A percentile compares a stretch with the other conserved stretches of the same genome.
Evolutionary conservation across 495 filamentous ascomycete genomes (phyloP).

Genomic region (Penicillium arizonense): DNA sequence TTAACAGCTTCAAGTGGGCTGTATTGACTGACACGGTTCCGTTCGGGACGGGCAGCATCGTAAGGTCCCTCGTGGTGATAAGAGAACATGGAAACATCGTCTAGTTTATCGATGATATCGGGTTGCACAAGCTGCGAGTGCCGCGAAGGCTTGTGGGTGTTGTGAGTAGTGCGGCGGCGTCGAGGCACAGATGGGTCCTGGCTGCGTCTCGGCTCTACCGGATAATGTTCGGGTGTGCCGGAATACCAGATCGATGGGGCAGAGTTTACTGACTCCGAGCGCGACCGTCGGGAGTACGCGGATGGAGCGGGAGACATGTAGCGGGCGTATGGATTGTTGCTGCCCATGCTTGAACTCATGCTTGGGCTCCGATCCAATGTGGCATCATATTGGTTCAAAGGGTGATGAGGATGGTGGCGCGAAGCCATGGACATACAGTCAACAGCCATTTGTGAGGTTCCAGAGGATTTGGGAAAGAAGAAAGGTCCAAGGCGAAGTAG

Average conservation of each 20-base stretch:
- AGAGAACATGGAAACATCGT: slow-evolving; percentile 52
- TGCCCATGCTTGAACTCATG: slow-evolving; percentile 18
- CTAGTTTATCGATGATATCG: slow-evolving; percentile 81
- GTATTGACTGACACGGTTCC: slow-evolving; percentile 60
- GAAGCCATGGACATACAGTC: slow-evolving; percentile 26
- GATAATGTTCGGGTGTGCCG: slow-evolving; percentile 31
- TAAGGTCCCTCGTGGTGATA: slow-evolving; percentile 96
- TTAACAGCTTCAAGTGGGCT: slow-evolving; percentile 77
- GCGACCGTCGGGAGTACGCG: slow-evolving; percentile 18
- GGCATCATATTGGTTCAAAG: slow-evolving; percentile 15
- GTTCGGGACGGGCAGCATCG: slow-evolving; percentile 73
- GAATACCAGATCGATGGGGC: slow-evolving; percentile 27
- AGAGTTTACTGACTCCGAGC: slow-evolving; percentile 27
- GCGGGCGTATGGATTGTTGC: slow-evolving; percentile 39
- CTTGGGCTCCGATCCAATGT: slow-evolving; percentile 1
- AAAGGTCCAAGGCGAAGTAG: neutral
- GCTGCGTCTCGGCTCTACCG: slow-evolving; percentile 28
- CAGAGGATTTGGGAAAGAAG: neutral
- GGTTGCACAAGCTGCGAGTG: slow-evolving; percentile 64
- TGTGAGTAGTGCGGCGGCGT: slow-evolving; percentile 18
- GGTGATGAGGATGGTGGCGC: slow-evolving; percentile 26
- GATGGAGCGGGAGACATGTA: slow-evolving; percentile 34
- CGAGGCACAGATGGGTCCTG: slow-evolving; percentile 17
- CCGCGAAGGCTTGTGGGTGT: slow-evolving; percentile 42
- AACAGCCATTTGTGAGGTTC: slow-evolving; percentile 7